Evolutionary conservation across 2,329 filamentous ascomycete species (phyloP).

Genomic region (Metarhizium robertsii): DNA sequence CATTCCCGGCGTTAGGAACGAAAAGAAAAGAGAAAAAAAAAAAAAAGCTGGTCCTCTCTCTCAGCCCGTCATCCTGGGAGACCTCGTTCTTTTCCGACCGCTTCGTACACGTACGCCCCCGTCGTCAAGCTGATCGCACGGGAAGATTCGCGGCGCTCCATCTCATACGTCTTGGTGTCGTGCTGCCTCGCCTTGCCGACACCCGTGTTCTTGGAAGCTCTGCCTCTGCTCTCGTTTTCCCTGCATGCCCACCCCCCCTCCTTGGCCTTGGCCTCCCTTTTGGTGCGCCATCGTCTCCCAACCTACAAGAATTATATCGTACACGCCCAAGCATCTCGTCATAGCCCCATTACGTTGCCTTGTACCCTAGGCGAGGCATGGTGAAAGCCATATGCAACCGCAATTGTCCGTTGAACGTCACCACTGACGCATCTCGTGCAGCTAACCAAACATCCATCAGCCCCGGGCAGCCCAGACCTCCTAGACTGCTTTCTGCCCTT

Average conservation of each 20-base stretch:
- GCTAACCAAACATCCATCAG: slow-evolving; percentile 32
- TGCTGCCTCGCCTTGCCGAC: background rate
- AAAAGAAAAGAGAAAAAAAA: too few relatives aligned
- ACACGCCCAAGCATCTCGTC: slow-evolving; percentile 9
- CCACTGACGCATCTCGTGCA: slow-evolving; percentile 47
- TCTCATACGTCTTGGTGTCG: background rate
- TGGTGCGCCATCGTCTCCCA: slow-evolving; percentile 10
- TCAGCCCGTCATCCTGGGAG: background rate
- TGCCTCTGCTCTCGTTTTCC: background rate
- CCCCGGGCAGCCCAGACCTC: slow-evolving; percentile 20
- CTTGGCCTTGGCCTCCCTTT: background rate
- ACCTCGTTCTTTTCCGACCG: background rate
- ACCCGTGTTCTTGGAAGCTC: background rate
- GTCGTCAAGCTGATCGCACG: background rate
- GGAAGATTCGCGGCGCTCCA: background rate
- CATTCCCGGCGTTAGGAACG: background rate
- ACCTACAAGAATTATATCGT: slow-evolving; percentile 1
- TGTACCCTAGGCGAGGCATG: slow-evolving; percentile 20
- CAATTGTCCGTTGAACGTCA: slow-evolving; percentile 23
- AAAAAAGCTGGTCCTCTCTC: background rate
- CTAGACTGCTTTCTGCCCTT: slow-evolving; percentile 28
- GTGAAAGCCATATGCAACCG: slow-evolving; percentile 17
- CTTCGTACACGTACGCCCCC: background rate
- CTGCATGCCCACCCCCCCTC: background rate
- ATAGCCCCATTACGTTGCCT: slow-evolving; percentile 4